Percentiles rank a stretch among this genome's conserved stretches.
phyloP scores from a whole-genome alignment of 129 eudicot species.

The Artemisia annua region DNA sequence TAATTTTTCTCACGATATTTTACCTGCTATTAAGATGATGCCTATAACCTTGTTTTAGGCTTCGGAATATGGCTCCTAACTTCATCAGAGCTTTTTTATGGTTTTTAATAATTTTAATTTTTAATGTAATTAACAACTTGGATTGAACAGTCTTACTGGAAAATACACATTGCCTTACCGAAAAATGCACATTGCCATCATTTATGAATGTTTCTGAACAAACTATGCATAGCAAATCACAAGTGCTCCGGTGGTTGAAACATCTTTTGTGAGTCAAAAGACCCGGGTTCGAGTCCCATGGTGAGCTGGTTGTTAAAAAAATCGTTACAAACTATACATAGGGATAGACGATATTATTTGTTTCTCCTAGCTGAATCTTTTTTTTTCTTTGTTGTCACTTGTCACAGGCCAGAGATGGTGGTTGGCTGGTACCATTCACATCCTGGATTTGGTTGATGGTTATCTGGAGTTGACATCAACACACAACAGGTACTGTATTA shows the following conservation, averaged over 20 bases:
- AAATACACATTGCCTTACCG: too few species aligned
- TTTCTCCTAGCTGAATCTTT: not conserved
- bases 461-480: conserved; percentile 96
- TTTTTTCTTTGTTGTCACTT: too few species aligned
- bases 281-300: too few species aligned
- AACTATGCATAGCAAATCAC: not conserved
- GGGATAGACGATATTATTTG: not conserved
- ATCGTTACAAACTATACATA: too few species aligned
- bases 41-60: not conserved
- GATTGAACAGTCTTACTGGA: too few species aligned
- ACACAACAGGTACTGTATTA: conserved; percentile 72
- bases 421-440: conserved; percentile 98
- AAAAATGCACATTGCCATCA: not conserved
- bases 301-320: too few species aligned
- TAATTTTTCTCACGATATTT: not conserved
- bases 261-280: too few species aligned
- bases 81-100: not conserved
- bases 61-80: not conserved
- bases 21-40: not conserved
- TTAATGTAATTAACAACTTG: too few species aligned
- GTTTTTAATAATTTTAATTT: not conserved
- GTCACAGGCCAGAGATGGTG: conserved; percentile 90
- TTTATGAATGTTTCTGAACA: not conserved
- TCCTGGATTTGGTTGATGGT: conserved; percentile 99
- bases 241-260: too few species aligned